Conservation (phyloP, 2,329 filamentous ascomycete species). For the Fusarium guadeloupense region DNA sequence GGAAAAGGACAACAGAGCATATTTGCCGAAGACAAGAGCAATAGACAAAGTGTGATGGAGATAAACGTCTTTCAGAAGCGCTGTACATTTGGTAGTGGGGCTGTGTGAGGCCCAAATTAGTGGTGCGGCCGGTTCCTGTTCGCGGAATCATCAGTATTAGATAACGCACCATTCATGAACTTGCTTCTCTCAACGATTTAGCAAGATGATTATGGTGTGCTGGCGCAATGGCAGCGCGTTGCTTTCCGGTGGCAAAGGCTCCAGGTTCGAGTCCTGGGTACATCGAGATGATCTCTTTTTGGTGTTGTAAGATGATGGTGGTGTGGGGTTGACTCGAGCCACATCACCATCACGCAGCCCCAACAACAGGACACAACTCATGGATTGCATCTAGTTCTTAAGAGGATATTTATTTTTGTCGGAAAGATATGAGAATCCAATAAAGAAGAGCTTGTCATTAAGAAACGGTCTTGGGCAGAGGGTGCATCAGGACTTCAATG, state of each 20-base stretch:
- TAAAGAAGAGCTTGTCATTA: background rate
- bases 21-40: too few species aligned
- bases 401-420: background rate
- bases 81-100: too few species aligned
- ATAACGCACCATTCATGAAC: too few species aligned
- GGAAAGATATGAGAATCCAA: too few species aligned
- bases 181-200: too few species aligned
- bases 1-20: too few species aligned
- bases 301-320: background rate
- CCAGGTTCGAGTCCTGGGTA: slow-evolving; percentile 46
- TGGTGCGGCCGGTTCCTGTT: too few species aligned
- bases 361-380: background rate
- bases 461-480: background rate
- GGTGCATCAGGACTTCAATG: too few species aligned
- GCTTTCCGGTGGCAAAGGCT: slow-evolving; percentile 47
- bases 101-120: too few species aligned
- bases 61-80: too few species aligned
- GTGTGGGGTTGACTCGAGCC: background rate
- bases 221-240: slow-evolving; percentile 34
- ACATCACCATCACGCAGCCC: background rate
- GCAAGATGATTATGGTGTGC: background rate
- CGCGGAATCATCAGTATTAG: background rate
- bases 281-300: slow-evolving; percentile 34
- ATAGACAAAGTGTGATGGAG: too few species aligned
- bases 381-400: background rate